These are phyloP conservation scores for Pyrenophora graminea DNA, from an alignment of 2,329 filamentous ascomycete genomes.

Conservation along the genomic window DNA sequence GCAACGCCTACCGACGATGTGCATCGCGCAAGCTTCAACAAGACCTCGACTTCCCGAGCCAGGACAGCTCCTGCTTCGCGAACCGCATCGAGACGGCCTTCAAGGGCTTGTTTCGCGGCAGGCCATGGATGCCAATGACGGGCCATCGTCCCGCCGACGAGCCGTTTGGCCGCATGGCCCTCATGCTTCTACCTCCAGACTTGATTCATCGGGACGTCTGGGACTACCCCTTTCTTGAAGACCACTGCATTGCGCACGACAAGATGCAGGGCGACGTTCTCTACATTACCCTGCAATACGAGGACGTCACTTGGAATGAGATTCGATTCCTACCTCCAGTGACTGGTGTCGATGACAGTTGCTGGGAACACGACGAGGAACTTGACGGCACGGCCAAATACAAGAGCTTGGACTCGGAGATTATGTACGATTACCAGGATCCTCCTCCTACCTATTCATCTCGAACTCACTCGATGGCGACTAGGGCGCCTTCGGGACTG, in stretches of 20 bases:
- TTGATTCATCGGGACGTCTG: constrained; percentile 42
- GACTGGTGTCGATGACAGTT: constrained; percentile 40
- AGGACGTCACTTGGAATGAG: constrained; percentile 48
- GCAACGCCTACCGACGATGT: constrained; percentile 45
- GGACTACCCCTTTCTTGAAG: constrained; percentile 48
- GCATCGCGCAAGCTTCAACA: constrained; percentile 47
- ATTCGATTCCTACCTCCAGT: constrained; percentile 43
- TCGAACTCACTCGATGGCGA: constrained; percentile 46
- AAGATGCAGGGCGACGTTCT: constrained; percentile 49
- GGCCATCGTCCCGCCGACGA: constrained; percentile 47
- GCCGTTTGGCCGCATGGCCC: constrained; percentile 46
- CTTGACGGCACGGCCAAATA: constrained; percentile 45
- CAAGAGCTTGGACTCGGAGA: constrained; percentile 46
- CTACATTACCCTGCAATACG: constrained; percentile 47
- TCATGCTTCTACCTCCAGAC: constrained; percentile 41
- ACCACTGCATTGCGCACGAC: constrained; percentile 49
- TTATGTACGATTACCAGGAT: constrained; percentile 50
- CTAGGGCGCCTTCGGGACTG: constrained; percentile 44
- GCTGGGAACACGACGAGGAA: constrained; percentile 47
- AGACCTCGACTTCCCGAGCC: constrained; percentile 43
- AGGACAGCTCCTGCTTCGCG: constrained; percentile 45
- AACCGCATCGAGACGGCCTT: constrained; percentile 44
- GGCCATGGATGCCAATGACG: constrained; percentile 48
- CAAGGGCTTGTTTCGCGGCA: constrained; percentile 42
- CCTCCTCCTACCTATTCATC: constrained; percentile 50